Evolutionary conservation across 2,329 filamentous ascomycete genomes (phyloP), one percentile per base, ranked within the genome.

Genomic region (Exophiala aquamarina): DNA sequence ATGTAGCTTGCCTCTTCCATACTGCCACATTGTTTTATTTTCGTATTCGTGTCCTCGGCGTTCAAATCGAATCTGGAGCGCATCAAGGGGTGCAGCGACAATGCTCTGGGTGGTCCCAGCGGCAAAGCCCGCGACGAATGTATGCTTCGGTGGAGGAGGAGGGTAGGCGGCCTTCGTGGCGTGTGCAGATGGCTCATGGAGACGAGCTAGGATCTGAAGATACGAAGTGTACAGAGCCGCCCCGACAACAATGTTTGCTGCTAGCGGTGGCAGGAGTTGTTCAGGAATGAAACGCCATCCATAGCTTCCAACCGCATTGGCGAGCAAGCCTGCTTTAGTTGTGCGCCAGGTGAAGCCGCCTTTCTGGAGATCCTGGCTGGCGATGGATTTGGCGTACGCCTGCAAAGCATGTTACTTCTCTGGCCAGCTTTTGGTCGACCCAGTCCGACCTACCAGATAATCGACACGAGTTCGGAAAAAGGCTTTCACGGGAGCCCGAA

Each of bases 401-500:
- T 80, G 36, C 36, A 38, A 14, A 43, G 21, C 36, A 41, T 35
- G 29, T 44, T 31, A 51, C 47, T 57, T 49, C 39, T 41, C 32
- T 36, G 36, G 35, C 15, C 17, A 18, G 4, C 8, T 21, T 41
- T 17, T 20, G 31, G 28, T 17, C 14, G 20, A 37, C n/a, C 15
- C 41, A 20, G 6, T 14, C 41, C 20, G 9, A 32, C 36, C 15
- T 33, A 44, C 44, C 50, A 76, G 76, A 64, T 90, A 95, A 72
- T 96, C 91, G 55, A 96, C 89, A 49, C 91, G 76, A 1, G 88
- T 91, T 52, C 89, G 82, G 70, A 96, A 95, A 65, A 96, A 96
- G 13, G 90, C 87, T 69, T 95, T 95, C 43, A 90, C 87, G 1
- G 91, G 91, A 0, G 89, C 89, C 47, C 90, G 79, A 64, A 95